These are phyloP conservation scores for baker's yeast (Saccharomyces cerevisiae) DNA, from an alignment of 805 yeast species.

Conservation along the genomic window DNA sequence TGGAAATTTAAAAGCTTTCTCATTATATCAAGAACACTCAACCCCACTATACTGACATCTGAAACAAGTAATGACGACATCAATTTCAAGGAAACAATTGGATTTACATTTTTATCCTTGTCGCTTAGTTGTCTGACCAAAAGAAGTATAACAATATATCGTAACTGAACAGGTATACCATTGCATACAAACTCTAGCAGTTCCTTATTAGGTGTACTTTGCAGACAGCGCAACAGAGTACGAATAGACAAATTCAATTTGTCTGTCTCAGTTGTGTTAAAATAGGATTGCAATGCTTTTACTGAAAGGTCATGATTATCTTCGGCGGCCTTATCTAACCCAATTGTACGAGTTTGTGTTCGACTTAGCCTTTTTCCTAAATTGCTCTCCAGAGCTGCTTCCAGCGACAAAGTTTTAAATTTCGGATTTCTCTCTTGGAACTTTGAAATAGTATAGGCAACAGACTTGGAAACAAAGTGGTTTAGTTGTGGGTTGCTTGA, in stretches of 20 bases:
- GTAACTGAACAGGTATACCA: conserved; percentile 73
- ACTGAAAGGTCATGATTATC: conserved; percentile 28
- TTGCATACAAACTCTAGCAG: conserved; percentile 58
- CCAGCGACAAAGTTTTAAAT: conserved; percentile 11
- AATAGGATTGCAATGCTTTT: conserved; percentile 46
- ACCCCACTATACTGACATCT: conserved; percentile 75
- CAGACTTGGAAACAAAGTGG: conserved; percentile 21
- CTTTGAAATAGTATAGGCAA: conserved; percentile 16
- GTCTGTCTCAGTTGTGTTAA: conserved; percentile 52
- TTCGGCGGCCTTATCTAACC: conserved; percentile 20
- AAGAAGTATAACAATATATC: conserved; percentile 56
- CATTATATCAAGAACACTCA: conserved; percentile 74
- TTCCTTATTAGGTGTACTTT: conserved; percentile 28
- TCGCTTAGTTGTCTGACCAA: conserved; percentile 31
- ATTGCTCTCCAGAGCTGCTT: conserved; percentile 5
- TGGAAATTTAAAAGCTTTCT: conserved; percentile 50
- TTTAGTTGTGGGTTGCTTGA: conserved; percentile 25
- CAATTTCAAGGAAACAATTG: conserved; percentile 33
- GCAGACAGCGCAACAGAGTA: conserved; percentile 41
- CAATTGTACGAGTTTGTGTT: conserved; percentile 24
- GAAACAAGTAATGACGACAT: conserved; percentile 60
- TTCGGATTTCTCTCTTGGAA: conserved; percentile 24
- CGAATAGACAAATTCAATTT: conserved; percentile 53
- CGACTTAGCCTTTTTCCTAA: conserved; percentile 24
- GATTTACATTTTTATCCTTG: conserved; percentile 14